These are phyloP conservation scores for Suillus subluteus DNA, from an alignment of 768 basidiomycete genomes.

Conservation along the genomic window DNA sequence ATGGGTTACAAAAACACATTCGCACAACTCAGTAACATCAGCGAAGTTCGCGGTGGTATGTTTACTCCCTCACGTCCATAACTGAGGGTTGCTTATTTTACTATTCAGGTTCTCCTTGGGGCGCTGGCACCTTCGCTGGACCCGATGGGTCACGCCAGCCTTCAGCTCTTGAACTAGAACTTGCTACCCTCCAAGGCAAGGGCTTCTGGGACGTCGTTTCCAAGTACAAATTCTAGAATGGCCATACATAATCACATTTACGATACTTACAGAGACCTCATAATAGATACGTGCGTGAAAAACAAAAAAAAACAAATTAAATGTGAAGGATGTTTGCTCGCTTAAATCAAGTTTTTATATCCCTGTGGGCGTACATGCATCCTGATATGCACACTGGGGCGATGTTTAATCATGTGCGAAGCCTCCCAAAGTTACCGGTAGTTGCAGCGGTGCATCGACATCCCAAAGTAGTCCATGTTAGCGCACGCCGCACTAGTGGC, in stretches of 20 bases:
- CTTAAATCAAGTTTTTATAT: not conserved
- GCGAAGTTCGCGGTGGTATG: constrained; percentile 62
- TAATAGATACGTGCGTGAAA: not conserved
- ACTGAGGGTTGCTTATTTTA: constrained; percentile 10
- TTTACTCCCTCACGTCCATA: constrained; percentile 16
- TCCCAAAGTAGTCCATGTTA: too few species aligned
- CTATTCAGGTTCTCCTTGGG: constrained; percentile 71
- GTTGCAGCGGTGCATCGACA: too few species aligned
- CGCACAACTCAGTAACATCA: constrained; percentile 42
- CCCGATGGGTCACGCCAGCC: constrained; percentile 52
- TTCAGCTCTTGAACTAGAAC: constrained; percentile 49
- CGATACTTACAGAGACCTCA: not conserved
- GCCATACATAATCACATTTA: not conserved
- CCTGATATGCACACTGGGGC: too few species aligned
- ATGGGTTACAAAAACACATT: constrained; percentile 65
- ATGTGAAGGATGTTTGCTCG: not conserved
- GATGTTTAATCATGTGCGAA: too few species aligned
- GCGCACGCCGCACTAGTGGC: too few species aligned
- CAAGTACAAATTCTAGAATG: constrained; percentile 34
- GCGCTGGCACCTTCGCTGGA: constrained; percentile 66
- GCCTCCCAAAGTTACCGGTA: too few species aligned
- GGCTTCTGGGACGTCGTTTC: constrained; percentile 53
- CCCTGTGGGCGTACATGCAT: not conserved
- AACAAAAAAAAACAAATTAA: not conserved
- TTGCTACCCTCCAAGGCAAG: constrained; percentile 56